phyloP scores from a whole-genome alignment of 2,329 filamentous ascomycete species.

The Sporothrix mexicana region DNA sequence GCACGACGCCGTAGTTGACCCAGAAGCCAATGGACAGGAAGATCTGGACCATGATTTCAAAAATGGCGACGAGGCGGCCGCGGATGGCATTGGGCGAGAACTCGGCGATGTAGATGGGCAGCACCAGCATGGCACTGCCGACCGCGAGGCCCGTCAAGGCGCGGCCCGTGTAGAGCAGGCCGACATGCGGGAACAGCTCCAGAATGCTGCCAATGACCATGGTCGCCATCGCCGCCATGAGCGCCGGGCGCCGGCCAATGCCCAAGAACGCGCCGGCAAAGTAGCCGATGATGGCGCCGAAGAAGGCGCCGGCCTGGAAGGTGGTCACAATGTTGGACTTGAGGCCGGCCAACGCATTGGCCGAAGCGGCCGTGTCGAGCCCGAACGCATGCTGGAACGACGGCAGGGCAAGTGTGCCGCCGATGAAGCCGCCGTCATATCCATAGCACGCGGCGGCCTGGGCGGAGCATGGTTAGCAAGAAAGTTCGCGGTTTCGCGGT shows the following conservation, averaged over 20 bases:
- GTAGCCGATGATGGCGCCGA: slow-evolving; percentile 51
- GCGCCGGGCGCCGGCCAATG: slow-evolving; percentile 57
- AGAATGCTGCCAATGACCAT: slow-evolving; percentile 54
- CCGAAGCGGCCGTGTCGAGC: slow-evolving; percentile 38
- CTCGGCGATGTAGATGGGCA: slow-evolving; percentile 69
- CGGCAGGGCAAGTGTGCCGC: slow-evolving; percentile 57
- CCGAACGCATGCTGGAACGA: slow-evolving; percentile 55
- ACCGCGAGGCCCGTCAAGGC: slow-evolving; percentile 63
- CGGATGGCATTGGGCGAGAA: slow-evolving; percentile 63
- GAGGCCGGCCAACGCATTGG: slow-evolving; percentile 39
- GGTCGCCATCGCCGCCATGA: slow-evolving; percentile 53
- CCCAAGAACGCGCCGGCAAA: background rate
- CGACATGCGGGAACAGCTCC: slow-evolving; percentile 51
- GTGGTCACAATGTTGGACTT: slow-evolving; percentile 48
- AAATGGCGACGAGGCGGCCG: slow-evolving; percentile 62
- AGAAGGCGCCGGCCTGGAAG: slow-evolving; percentile 59
- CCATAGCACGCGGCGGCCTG: slow-evolving; percentile 49
- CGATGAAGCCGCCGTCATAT: slow-evolving; percentile 61
- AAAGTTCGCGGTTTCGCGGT: too few species aligned
- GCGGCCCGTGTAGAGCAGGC: slow-evolving; percentile 58
- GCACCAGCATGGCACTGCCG: slow-evolving; percentile 62
- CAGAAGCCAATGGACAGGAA: slow-evolving; percentile 59
- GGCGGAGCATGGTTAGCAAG: background rate
- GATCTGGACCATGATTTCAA: slow-evolving; percentile 60
- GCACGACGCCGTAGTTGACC: slow-evolving; percentile 52